These are phyloP conservation scores for Auricularia cornea DNA, from an alignment of 768 basidiomycete genomes.

Conservation along the genomic window DNA sequence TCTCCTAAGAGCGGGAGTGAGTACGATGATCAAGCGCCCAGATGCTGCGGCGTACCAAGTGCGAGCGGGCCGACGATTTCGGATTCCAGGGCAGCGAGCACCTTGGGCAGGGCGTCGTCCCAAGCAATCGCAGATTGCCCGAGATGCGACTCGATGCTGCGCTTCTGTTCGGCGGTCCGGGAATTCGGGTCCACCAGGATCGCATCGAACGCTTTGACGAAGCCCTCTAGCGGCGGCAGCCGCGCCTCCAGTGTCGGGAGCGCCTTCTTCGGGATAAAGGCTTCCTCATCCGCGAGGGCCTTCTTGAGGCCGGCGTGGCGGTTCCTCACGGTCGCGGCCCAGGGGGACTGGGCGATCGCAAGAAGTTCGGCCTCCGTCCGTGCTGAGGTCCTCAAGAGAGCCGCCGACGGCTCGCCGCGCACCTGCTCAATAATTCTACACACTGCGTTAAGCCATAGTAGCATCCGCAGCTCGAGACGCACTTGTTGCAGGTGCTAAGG, in stretches of 20 bases:
- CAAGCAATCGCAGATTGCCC: constrained; percentile 42
- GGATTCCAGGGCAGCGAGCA: constrained; percentile 40
- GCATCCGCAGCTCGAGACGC: background rate
- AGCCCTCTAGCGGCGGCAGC: constrained; percentile 33
- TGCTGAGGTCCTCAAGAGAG: constrained; percentile 51
- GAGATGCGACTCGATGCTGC: constrained; percentile 43
- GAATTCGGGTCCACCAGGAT: constrained; percentile 33
- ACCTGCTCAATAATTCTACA: background rate
- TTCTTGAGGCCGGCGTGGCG: constrained; percentile 41
- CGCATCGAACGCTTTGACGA: constrained; percentile 39
- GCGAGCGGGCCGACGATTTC: constrained; percentile 57
- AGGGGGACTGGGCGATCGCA: constrained; percentile 31
- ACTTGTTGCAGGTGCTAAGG: constrained; percentile 13
- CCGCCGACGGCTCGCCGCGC: constrained; percentile 28
- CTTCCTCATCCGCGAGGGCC: constrained; percentile 45
- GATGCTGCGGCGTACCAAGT: constrained; percentile 42
- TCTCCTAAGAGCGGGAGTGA: constrained; percentile 46
- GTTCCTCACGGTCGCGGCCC: constrained; percentile 30
- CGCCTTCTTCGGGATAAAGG: constrained; percentile 52
- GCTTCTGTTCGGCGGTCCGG: constrained; percentile 32
- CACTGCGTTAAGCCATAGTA: background rate
- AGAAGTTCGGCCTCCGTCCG: constrained; percentile 45
- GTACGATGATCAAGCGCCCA: background rate
- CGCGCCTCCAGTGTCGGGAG: constrained; percentile 41
- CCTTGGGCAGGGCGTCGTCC: constrained; percentile 39